Evolutionary conservation across 2,329 filamentous ascomycete genomes (phyloP).

Genomic region (Paecilomyces formosus): DNA sequence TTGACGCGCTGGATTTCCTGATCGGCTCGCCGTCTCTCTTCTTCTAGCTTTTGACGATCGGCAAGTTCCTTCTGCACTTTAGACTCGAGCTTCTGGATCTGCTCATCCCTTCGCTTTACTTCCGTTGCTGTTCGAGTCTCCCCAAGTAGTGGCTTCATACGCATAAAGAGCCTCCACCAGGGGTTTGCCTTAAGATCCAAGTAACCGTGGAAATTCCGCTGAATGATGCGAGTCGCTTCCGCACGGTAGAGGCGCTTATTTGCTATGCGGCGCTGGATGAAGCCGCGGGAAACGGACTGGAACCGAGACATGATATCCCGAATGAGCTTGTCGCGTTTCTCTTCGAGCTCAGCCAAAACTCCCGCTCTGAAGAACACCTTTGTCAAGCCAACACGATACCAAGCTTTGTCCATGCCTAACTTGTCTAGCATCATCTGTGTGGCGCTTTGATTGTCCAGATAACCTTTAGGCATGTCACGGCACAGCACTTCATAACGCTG

Average conservation of each 20-base stretch:
- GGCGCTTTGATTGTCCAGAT: conserved; percentile 81
- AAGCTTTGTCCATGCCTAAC: conserved; percentile 71
- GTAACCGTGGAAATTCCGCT: conserved; percentile 89
- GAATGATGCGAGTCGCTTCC: conserved; percentile 90
- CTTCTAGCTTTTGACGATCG: conserved; percentile 74
- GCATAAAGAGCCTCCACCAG: conserved; percentile 93
- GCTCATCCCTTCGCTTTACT: conserved; percentile 89
- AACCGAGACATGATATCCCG: conserved; percentile 90
- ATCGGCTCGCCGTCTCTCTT: conserved; percentile 81
- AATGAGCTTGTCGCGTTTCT: conserved; percentile 86
- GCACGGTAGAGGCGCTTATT: conserved; percentile 92
- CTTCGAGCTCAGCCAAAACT: conserved; percentile 92
- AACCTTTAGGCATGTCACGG: conserved; percentile 76
- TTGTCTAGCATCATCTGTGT: conserved; percentile 83
- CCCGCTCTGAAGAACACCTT: conserved; percentile 98
- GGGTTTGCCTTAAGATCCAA: conserved; percentile 83
- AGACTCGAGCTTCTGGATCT: conserved; percentile 78
- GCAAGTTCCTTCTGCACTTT: conserved; percentile 71
- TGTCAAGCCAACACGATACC: conserved; percentile 89
- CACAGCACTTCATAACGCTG: conserved; percentile 95
- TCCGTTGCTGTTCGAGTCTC: conserved; percentile 86
- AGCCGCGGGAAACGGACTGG: conserved; percentile 85
- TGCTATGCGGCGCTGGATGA: conserved; percentile 76
- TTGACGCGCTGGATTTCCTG: conserved; percentile 83
- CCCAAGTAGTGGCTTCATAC: conserved; percentile 91